Evolutionary conservation across 495 filamentous ascomycete genomes (phyloP).

Genomic region (Trichocladium antarcticum): DNA sequence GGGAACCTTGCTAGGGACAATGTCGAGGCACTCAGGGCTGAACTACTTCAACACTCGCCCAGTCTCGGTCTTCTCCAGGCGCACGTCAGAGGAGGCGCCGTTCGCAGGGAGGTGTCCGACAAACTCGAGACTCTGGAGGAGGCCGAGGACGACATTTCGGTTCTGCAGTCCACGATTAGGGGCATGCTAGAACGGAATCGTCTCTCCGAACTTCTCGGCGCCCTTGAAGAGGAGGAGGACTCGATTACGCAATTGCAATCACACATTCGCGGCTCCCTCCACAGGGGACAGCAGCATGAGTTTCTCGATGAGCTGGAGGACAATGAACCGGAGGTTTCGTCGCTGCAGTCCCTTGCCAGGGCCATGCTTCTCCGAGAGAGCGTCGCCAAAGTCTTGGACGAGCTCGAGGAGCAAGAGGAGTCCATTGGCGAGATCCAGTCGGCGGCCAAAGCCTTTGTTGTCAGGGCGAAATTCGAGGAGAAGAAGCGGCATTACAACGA

Average conservation of each 20-base stretch:
- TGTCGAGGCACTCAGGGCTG: slow-evolving; percentile 28
- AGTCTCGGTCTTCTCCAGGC: slow-evolving; percentile 30
- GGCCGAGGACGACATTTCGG: slow-evolving; percentile 33
- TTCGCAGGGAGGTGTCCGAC: slow-evolving; percentile 37
- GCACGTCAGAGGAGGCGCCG: slow-evolving; percentile 37
- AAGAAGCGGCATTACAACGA: slow-evolving; percentile 81
- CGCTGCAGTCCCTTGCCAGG: slow-evolving; percentile 62
- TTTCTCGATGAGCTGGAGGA: slow-evolving; percentile 48
- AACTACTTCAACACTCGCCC: slow-evolving; percentile 29
- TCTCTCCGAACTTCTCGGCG: slow-evolving; percentile 40
- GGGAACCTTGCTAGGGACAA: slow-evolving; percentile 37
- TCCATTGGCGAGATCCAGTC: slow-evolving; percentile 64
- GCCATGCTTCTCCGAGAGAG: slow-evolving; percentile 67
- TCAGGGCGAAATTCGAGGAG: slow-evolving; percentile 65
- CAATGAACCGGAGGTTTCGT: slow-evolving; percentile 46
- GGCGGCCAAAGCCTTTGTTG: slow-evolving; percentile 56
- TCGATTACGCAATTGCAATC: slow-evolving; percentile 60
- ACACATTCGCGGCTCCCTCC: slow-evolving; percentile 50
- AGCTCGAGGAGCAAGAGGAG: slow-evolving; percentile 75
- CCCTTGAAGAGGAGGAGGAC: slow-evolving; percentile 47
- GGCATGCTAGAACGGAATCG: slow-evolving; percentile 44
- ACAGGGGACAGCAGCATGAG: slow-evolving; percentile 40
- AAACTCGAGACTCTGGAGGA: slow-evolving; percentile 32
- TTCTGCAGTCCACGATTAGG: slow-evolving; percentile 38
- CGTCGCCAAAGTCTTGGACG: slow-evolving; percentile 55